Percentiles rank a stretch among this genome's conserved stretches.
Conservation (phyloP, 345 rosid genomes). For the Noccaea bulbosa region DNA sequence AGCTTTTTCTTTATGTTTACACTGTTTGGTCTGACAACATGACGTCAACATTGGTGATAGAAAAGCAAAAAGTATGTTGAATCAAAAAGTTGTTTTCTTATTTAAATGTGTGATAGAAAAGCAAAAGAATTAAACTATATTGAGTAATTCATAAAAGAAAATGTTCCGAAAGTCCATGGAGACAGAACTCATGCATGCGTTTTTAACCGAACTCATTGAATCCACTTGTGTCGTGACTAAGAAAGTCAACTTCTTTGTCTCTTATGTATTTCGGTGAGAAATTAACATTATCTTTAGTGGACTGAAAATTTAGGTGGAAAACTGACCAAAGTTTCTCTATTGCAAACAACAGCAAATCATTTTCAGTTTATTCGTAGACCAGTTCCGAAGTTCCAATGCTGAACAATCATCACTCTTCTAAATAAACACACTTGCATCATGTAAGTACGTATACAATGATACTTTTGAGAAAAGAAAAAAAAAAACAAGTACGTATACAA, state of each 20-base stretch:
- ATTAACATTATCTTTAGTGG: background rate
- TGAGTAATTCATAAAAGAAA: too few relatives aligned
- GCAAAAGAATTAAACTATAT: too few relatives aligned
- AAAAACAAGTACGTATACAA: background rate
- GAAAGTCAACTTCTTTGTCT: slow-evolving; percentile 22
- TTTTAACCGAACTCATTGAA: slow-evolving; percentile 12
- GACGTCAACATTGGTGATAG: too few relatives aligned
- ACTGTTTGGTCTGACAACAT: too few relatives aligned
- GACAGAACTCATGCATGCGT: slow-evolving; percentile 8
- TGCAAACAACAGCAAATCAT: background rate
- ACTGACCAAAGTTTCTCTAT: background rate
- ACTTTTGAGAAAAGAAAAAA: too few relatives aligned
- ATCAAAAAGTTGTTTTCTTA: too few relatives aligned
- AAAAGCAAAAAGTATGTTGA: too few relatives aligned
- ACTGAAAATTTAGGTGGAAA: background rate
- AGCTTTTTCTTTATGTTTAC: too few relatives aligned
- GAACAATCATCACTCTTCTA: background rate
- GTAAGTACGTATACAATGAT: background rate
- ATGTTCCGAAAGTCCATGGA: background rate
- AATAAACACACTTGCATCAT: slow-evolving; percentile 8
- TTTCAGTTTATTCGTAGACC: background rate
- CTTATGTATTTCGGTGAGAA: background rate
- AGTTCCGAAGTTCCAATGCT: background rate
- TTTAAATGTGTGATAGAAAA: too few relatives aligned
- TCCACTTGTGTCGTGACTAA: background rate